Percentiles rank a stretch among this genome's conserved stretches.
Conservation (phyloP, 2,329 filamentous ascomycete genomes). For the Paecilomyces formosus region DNA sequence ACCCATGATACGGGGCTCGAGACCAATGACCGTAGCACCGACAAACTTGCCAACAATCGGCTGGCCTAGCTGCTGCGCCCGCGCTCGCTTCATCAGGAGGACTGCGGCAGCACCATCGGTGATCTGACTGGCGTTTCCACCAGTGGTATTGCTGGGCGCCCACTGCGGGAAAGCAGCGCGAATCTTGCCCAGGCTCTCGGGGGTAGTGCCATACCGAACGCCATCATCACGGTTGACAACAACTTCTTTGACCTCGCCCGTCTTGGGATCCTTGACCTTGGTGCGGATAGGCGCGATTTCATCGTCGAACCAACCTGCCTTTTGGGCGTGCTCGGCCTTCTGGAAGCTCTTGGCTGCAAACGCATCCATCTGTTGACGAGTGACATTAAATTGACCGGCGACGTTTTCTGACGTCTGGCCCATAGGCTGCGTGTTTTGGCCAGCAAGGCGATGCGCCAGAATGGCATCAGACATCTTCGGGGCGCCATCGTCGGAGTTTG, state of each 20-base stretch:
- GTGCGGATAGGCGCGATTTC: constrained; percentile 81
- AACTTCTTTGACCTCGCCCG: constrained; percentile 69
- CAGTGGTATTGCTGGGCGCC: constrained; percentile 74
- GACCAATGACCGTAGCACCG: constrained; percentile 70
- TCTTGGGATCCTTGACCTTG: constrained; percentile 79
- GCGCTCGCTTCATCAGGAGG: constrained; percentile 83
- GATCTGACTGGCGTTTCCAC: constrained; percentile 87
- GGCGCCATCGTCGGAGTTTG: constrained; percentile 73
- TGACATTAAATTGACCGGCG: constrained; percentile 68
- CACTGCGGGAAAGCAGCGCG: constrained; percentile 72
- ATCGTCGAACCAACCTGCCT: constrained; percentile 73
- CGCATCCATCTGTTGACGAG: constrained; percentile 64
- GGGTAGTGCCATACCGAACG: constrained; percentile 72
- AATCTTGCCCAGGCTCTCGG: constrained; percentile 76
- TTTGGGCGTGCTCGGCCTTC: constrained; percentile 75
- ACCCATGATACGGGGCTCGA: constrained; percentile 86
- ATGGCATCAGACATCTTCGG: constrained; percentile 78
- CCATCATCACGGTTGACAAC: constrained; percentile 78
- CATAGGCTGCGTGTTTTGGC: constrained; percentile 93
- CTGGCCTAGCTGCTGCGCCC: constrained; percentile 75
- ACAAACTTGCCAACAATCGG: constrained; percentile 84
- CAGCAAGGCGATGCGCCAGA: constrained; percentile 64
- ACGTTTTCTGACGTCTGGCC: constrained; percentile 87
- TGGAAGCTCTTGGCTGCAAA: constrained; percentile 82
- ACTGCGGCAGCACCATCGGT: constrained; percentile 88